Conservation (phyloP, 768 basidiomycete genomes). For the Chlorophyllum brunneum region DNA sequence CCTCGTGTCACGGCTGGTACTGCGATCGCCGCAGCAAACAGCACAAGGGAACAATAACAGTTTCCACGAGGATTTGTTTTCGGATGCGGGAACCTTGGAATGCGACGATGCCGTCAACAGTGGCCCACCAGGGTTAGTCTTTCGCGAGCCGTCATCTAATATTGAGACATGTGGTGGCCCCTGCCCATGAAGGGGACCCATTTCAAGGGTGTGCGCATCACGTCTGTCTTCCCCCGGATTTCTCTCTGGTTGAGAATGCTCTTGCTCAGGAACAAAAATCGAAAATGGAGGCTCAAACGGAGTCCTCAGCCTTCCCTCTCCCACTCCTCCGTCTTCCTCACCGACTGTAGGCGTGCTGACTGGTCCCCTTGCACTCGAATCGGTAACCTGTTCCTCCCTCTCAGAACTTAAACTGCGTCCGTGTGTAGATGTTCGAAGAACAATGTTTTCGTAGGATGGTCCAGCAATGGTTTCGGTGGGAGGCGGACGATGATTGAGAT, state of each 20-base stretch:
- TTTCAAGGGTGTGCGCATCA: not conserved
- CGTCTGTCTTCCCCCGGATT: not conserved
- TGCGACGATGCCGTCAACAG: not conserved
- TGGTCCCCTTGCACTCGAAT: not conserved
- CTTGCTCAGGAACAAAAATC: not conserved
- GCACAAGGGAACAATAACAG: slow-evolving; percentile 9
- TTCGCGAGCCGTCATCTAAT: not conserved
- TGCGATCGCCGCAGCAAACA: not conserved
- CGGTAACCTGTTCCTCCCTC: not conserved
- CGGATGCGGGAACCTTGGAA: not conserved
- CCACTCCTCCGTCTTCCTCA: slow-evolving; percentile 10
- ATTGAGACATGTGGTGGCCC: not conserved
- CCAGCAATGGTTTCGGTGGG: slow-evolving; percentile 33
- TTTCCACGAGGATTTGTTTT: not conserved
- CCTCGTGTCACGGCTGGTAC: slow-evolving; percentile 5
- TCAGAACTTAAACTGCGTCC: slow-evolving; percentile 7
- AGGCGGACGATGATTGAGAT: slow-evolving; percentile 9
- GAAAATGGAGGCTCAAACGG: slow-evolving; percentile 8
- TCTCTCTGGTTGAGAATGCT: not conserved
- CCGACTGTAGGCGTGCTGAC: not conserved
- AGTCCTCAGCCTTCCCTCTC: slow-evolving; percentile 9
- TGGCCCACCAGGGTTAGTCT: not conserved
- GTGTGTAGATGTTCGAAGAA: not conserved
- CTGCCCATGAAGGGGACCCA: not conserved
- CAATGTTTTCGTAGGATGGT: slow-evolving; percentile 38